Percentiles rank a stretch among this genome's conserved stretches.
phyloP scores from a whole-genome alignment of 805 yeast genomes.

The Saccharomycopsis selenospora region DNA sequence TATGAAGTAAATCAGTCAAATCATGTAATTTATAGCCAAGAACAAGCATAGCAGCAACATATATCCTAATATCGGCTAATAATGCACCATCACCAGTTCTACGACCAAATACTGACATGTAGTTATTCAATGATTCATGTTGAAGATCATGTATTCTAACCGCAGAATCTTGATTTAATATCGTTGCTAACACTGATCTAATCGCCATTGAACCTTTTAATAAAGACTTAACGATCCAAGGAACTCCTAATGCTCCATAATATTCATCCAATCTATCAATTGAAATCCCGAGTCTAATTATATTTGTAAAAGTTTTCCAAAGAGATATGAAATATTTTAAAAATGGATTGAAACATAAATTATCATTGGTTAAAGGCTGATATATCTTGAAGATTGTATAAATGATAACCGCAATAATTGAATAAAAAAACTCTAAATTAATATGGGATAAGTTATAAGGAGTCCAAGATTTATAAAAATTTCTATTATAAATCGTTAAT shows the following conservation, averaged over 20 bases:
- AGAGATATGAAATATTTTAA: constrained; percentile 45
- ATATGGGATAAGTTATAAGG: constrained; percentile 24
- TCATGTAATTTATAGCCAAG: constrained; percentile 41
- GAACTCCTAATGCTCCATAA: constrained; percentile 33
- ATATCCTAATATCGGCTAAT: constrained; percentile 49
- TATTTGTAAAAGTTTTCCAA: constrained; percentile 62
- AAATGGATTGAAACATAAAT: constrained; percentile 54
- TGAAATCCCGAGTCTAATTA: constrained; percentile 53
- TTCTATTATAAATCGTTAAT: constrained; percentile 6
- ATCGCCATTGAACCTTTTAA: constrained; percentile 60
- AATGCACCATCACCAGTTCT: constrained; percentile 54
- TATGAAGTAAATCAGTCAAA: constrained; percentile 46
- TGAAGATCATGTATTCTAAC: constrained; percentile 46
- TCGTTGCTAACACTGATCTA: constrained; percentile 52
- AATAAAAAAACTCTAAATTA: constrained; percentile 38
- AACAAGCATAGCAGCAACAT: constrained; percentile 48
- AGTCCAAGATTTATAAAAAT: constrained; percentile 17
- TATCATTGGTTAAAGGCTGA: constrained; percentile 26
- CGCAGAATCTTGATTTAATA: constrained; percentile 44
- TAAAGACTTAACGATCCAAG: constrained; percentile 40
- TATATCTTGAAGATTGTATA: constrained; percentile 40
- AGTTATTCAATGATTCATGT: constrained; percentile 51
- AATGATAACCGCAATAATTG: constrained; percentile 37
- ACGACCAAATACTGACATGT: constrained; percentile 62
- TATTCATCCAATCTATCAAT: constrained; percentile 47